A percentile compares a stretch with the other conserved stretches of the same genome.
phyloP scores from a whole-genome alignment of 495 filamentous ascomycete species.

The Neurospora africana region DNA sequence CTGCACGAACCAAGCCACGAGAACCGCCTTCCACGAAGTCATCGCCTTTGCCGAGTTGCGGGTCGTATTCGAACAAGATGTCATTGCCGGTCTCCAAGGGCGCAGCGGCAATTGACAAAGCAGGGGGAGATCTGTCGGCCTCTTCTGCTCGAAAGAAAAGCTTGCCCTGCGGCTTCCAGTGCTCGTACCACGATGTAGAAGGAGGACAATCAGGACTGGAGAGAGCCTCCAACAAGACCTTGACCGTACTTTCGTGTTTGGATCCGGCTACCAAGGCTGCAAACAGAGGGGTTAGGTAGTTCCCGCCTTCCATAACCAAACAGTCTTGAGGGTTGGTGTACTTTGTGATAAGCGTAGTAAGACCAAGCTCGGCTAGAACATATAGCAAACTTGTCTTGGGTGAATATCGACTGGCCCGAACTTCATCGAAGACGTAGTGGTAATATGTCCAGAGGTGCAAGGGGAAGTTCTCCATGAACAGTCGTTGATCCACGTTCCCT shows the following conservation, averaged over 20 bases:
- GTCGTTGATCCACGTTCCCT: slow-evolving; percentile 22
- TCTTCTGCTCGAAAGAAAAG: not conserved
- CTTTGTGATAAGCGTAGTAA: slow-evolving; percentile 28
- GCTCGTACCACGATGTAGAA: not conserved
- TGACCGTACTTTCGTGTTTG: slow-evolving; percentile 12
- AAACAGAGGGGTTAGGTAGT: slow-evolving; percentile 33
- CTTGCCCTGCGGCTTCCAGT: not conserved
- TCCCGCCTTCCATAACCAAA: slow-evolving; percentile 24
- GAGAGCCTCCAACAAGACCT: slow-evolving; percentile 19
- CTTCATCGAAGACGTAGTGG: slow-evolving; percentile 22
- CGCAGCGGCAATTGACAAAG: not conserved
- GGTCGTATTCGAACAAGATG: not conserved
- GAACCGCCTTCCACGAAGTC: not conserved
- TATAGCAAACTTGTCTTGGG: slow-evolving; percentile 31
- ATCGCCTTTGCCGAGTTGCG: not conserved
- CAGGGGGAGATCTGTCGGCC: rapidly evolving
- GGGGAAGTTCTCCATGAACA: slow-evolving; percentile 27
- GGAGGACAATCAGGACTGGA: too few species aligned
- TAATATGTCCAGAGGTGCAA: slow-evolving; percentile 25
- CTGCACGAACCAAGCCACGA: not conserved
- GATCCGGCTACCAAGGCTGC: slow-evolving; percentile 26
- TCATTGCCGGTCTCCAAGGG: not conserved
- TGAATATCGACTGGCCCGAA: slow-evolving; percentile 20
- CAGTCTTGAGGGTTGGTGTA: slow-evolving; percentile 8
- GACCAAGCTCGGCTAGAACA: slow-evolving; percentile 34